A percentile compares a stretch with the other conserved stretches of the same genome.
Evolutionary conservation across 2,329 filamentous ascomycete genomes (phyloP).

Genomic region (Fusarium chuoi): DNA sequence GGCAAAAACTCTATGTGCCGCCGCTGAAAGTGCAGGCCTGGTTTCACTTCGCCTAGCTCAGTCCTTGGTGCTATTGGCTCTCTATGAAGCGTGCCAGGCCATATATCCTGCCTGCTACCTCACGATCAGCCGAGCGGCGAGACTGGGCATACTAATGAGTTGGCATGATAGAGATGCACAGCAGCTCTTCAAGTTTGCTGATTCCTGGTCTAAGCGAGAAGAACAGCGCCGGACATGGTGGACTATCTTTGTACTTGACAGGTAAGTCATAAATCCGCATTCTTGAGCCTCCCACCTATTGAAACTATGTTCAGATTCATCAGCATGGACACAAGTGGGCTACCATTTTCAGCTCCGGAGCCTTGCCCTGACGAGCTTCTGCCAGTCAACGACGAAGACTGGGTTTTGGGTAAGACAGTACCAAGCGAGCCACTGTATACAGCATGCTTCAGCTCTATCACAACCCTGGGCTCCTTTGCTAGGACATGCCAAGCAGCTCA

Average conservation of each 20-base stretch:
- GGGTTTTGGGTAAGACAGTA: not conserved
- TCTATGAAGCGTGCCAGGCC: constrained; percentile 3
- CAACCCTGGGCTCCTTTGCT: constrained; percentile 1
- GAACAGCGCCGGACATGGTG: constrained; percentile 11
- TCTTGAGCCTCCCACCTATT: not conserved
- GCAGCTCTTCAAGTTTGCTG: constrained; percentile 1
- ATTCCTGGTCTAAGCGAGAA: constrained; percentile 8
- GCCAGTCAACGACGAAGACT: constrained; percentile 8
- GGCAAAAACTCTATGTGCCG: not conserved
- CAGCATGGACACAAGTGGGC: not conserved
- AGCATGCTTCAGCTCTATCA: not conserved
- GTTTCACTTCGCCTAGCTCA: not conserved
- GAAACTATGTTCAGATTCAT: not conserved
- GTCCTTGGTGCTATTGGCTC: not conserved
- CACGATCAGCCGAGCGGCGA: constrained; percentile 5
- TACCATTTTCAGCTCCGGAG: constrained; percentile 2
- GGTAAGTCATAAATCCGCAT: not conserved
- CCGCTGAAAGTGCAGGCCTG: constrained; percentile 2
- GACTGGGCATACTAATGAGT: not conserved
- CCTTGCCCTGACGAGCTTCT: not conserved
- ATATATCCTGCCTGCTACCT: constrained; percentile 12
- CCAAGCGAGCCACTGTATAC: constrained; percentile 7
- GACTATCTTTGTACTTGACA: constrained; percentile 8
- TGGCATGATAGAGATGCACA: constrained; percentile 2
- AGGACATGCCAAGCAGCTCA: constrained; percentile 7